phyloP scores from a whole-genome alignment of 164 flowering plant species.

The Malania oleifera region DNA sequence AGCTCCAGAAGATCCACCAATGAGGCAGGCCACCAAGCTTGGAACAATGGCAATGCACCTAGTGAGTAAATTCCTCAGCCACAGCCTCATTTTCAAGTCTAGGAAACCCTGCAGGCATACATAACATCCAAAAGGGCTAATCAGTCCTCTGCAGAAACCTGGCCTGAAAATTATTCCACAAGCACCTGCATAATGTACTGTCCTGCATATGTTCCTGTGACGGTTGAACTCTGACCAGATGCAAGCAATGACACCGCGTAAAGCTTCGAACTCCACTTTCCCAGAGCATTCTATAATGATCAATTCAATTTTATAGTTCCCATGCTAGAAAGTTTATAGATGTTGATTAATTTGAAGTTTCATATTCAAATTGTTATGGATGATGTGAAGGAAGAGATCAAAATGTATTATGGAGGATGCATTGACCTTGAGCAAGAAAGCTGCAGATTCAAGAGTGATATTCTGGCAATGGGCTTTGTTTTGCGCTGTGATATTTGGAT shows the following conservation, averaged over 20 bases:
- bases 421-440: constrained; percentile 3
- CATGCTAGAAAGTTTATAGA: too few relatives aligned
- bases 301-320: too few relatives aligned
- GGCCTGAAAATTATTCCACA: too few relatives aligned
- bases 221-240: constrained; percentile 6
- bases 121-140: too few relatives aligned
- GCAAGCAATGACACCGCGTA: constrained; percentile 6
- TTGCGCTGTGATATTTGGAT: not conserved
- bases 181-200: constrained; percentile 1
- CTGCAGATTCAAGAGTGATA: constrained; percentile 1
- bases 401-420: too few relatives aligned
- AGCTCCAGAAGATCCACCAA: constrained; percentile 9
- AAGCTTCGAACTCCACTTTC: constrained; percentile 1
- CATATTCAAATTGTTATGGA: too few relatives aligned
- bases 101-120: constrained; percentile 1
- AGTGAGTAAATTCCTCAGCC: not conserved
- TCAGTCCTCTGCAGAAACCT: not conserved
- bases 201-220: constrained; percentile 2
- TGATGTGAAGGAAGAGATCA: too few relatives aligned
- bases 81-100: constrained; percentile 4
- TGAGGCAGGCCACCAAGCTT: constrained; percentile 5
- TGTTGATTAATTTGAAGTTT: too few relatives aligned
- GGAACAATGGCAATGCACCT: constrained; percentile 3
- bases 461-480: not conserved
- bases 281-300: not conserved